Base-by-base conservation (phyloP, 495 filamentous ascomycete genomes). In the Hypoxylon fuscum region DNA sequence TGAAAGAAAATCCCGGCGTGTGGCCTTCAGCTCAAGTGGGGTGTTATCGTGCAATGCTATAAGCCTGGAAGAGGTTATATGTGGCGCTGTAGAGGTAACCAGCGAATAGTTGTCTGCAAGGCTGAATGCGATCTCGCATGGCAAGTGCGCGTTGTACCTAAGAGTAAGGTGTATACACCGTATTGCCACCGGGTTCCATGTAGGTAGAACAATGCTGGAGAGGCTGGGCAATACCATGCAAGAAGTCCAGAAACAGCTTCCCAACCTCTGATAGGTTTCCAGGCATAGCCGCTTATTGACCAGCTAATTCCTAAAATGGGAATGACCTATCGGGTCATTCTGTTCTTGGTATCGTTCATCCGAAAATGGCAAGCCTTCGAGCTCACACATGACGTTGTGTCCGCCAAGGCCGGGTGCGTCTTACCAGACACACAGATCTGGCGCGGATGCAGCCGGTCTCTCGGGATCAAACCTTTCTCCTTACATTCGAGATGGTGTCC, bases 291-390 rank as follows among this genome's bases (percentile, higher is more conserved):
- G 35, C 53, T 53, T 48, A 54, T 57, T 23, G 44, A 52, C 52
- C 48, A 59, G n/a, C 46, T 48, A 22, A 18, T 66, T 61, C 63
- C 63, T 41, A 44, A 66, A 66, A 66, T 47, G 63, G 63, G 62
- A 42, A 54, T 49, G 57, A 49, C 52, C 29, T 53, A 54, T 53
- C 52, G 53, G 57, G 44, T 37, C 32, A 21, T 43, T 54, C 63
- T 66, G 11, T 66, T 55, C 51, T 66, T 62, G 63, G 63, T 45
- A 62, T 62, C 53, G 57, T 62, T 66, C 57, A 35, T 61, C 63
- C 63, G 57, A 62, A 53, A 66, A 62, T 48, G 57, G 63, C n/a
- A 58, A 52, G 62, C 62, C 53, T 29, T 66, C 63, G 29, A 49
- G 23, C 14, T 54, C 63, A 61, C 52, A 62, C 57, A 66, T 66